Conservation (phyloP, 1,284 basidiomycete genomes). For the Coniferiporia weirii region DNA sequence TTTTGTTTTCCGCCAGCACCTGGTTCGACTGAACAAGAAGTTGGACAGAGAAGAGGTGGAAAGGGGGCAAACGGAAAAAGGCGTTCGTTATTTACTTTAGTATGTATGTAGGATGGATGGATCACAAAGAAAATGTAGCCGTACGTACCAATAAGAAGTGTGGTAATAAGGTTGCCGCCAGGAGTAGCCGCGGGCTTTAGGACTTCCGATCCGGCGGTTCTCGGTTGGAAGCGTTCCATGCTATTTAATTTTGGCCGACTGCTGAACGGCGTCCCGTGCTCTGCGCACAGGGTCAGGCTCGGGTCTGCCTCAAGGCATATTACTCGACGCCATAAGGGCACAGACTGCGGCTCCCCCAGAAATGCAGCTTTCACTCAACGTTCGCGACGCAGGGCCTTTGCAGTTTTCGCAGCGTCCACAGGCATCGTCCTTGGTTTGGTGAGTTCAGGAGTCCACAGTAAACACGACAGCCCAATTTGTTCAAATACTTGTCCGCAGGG, state of each 20-base stretch:
- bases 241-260: neutral
- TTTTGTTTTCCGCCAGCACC: slow-evolving; percentile 46
- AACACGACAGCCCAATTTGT: neutral
- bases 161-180: no score
- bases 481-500: neutral
- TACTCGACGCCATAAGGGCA: neutral
- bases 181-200: no score
- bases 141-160: no score
- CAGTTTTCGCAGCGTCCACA: neutral
- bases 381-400: neutral
- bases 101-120: neutral
- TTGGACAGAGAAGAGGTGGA: slow-evolving; percentile 40
- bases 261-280: neutral
- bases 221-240: neutral
- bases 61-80: slow-evolving; percentile 33
- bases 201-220: no score
- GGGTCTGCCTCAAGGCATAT: neutral
- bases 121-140: no score
- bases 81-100: slow-evolving; percentile 46
- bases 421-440: slow-evolving; percentile 8
- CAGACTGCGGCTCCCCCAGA: neutral
- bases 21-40: slow-evolving; percentile 43
- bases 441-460: neutral
- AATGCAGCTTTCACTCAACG: neutral
- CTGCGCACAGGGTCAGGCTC: neutral